Conservation (phyloP, 345 rosid genomes). For the Eucalyptus cloeziana region DNA sequence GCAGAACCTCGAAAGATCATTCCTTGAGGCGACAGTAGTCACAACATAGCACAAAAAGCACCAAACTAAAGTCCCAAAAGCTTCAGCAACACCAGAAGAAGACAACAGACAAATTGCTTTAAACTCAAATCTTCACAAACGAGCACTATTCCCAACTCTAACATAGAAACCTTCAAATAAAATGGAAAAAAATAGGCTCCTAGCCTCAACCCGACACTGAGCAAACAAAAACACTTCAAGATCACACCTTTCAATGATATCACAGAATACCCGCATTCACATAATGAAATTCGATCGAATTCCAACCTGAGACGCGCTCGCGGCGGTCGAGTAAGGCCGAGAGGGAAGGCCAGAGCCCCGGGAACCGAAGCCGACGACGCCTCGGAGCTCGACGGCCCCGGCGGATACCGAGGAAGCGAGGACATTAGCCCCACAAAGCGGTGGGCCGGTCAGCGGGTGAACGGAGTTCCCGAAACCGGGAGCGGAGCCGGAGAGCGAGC, state of each 20-base stretch:
- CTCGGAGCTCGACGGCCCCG: background rate
- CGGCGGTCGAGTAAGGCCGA: background rate
- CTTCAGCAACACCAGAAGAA: background rate
- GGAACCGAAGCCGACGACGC: background rate
- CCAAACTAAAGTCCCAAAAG: background rate
- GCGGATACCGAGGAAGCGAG: background rate
- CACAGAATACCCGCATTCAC: background rate
- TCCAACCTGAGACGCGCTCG: background rate
- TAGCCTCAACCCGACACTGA: too few species aligned
- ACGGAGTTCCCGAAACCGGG: background rate
- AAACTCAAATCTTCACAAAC: background rate
- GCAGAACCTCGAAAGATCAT: background rate
- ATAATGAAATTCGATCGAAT: background rate
- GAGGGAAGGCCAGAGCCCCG: background rate
- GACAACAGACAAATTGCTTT: too few species aligned
- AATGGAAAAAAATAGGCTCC: too few species aligned
- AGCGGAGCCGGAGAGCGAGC: background rate
- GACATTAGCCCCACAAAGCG: background rate
- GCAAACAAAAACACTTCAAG: too few species aligned
- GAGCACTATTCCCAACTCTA: background rate
- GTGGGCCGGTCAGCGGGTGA: rapidly evolving
- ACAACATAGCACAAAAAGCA: background rate
- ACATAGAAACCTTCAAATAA: background rate
- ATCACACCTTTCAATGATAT: too few species aligned
- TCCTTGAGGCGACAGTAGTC: background rate